Base-by-base conservation (phyloP, 129 eudicot genomes). In the Tanacetum coccineum region DNA sequence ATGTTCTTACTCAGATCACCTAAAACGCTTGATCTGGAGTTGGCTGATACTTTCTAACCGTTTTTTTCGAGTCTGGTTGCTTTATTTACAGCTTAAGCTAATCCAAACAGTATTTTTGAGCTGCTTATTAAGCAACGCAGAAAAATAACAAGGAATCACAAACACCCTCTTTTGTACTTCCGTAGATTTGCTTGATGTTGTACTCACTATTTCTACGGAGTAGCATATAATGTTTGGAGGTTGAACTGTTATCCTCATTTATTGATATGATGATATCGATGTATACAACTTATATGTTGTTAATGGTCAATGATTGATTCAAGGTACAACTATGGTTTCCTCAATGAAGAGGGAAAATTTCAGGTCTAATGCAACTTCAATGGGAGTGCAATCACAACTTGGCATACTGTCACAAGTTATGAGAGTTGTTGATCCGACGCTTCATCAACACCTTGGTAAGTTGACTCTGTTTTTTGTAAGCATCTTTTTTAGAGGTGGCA, bases 361-460 rank as follows among this genome's bases (percentile, higher is more conserved):
- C 79, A 86, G 81, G 89, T 61, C 86, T 28, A 76, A 78, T 71
- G 68, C 89, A 81, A 86, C 81, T 76, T 88, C 91, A 19, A 86
- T 93, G 76, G 99, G 99, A 75, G 96, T 93, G 62, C 99, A 93
- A 81, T 68, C 99, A 73, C 99, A 90, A 75, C 85, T 93, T 44
- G 73, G 86, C 58, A 86, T 85, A 71, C 95, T 93, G 61, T 80
- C 95, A 66, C 88, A 87, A 77, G 82, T 93, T 74, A 86, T 93
- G 74, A 88, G 89, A 82, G 87, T 87, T 79, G 81, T 93, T 52
- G 96, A 93, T 65, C 99, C 99, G 3, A 93, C 82, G 72, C 95
- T 93, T 60, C 99, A 93, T 81, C 87, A 81, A 51, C 99, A 84
- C 74, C 89, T 93, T 70, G 96, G 99, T 93, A 93, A 60, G 87